These are phyloP conservation scores for Clonostachys solani DNA, from an alignment of 2,329 filamentous ascomycete species.

Conservation along the genomic window DNA sequence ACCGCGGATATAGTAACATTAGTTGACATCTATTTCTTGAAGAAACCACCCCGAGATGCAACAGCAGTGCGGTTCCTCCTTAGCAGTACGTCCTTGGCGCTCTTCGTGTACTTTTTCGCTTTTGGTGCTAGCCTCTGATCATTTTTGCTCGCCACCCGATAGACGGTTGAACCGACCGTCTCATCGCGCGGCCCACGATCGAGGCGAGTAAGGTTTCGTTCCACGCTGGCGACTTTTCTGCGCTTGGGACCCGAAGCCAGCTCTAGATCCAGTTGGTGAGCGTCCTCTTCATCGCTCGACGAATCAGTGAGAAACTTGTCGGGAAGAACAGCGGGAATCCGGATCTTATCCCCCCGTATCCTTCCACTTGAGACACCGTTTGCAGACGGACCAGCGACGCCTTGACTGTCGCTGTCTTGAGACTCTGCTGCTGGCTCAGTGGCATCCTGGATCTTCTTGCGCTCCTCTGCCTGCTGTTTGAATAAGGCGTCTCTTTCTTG, in stretches of 20 bases:
- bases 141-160: slow-evolving; percentile 39
- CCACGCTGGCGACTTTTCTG: slow-evolving; percentile 36
- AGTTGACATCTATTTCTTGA: slow-evolving; percentile 15
- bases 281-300: slow-evolving; percentile 35
- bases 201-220: slow-evolving; percentile 28
- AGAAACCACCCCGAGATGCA: slow-evolving; percentile 34
- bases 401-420: slow-evolving; percentile 9
- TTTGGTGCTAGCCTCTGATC: slow-evolving; percentile 45
- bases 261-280: slow-evolving; percentile 14
- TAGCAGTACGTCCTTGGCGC: slow-evolving; percentile 38
- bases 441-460: slow-evolving; percentile 16
- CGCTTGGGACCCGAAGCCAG: slow-evolving; percentile 22
- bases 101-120: slow-evolving; percentile 32
- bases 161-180: slow-evolving; percentile 48
- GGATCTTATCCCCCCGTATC: neutral
- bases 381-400: slow-evolving; percentile 1
- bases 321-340: slow-evolving; percentile 27
- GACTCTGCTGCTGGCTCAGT: slow-evolving; percentile 9
- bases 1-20: too few species aligned
- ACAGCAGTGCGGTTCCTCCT: slow-evolving; percentile 35
- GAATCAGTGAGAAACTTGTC: slow-evolving; percentile 50
- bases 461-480: slow-evolving; percentile 49
- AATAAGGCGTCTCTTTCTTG: slow-evolving; percentile 49
- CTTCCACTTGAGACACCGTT: neutral
- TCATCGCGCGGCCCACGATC: slow-evolving; percentile 38